Evolutionary conservation across 1,139 yeast species (phyloP).

Genomic region (Debaryomycetaceae sp.): DNA sequence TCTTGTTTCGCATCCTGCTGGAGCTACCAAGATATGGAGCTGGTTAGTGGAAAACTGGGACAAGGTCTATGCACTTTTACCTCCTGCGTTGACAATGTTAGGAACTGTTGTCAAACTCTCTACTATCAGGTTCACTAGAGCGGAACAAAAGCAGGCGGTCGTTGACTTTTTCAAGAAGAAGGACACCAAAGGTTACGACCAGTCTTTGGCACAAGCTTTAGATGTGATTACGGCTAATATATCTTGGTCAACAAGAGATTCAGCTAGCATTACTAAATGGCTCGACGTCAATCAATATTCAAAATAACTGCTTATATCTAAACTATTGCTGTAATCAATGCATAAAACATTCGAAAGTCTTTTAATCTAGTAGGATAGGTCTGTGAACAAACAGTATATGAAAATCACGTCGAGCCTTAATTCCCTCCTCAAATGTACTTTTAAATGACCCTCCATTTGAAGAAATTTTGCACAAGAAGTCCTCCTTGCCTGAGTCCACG

Average conservation of each 20-base stretch:
- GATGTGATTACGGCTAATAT: constrained; percentile 64
- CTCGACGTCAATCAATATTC: constrained; percentile 44
- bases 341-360: neutral
- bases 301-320: constrained; percentile 10
- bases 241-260: constrained; percentile 66
- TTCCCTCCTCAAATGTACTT: constrained; percentile 28
- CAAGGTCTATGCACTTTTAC: constrained; percentile 56
- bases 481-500: constrained; percentile 6
- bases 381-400: constrained; percentile 29
- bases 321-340: neutral
- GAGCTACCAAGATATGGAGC: constrained; percentile 66
- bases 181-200: constrained; percentile 71
- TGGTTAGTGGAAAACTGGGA: constrained; percentile 83
- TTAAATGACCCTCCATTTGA: neutral
- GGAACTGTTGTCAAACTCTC: constrained; percentile 65
- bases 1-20: constrained; percentile 56
- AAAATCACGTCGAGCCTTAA: constrained; percentile 30
- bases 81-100: constrained; percentile 80
- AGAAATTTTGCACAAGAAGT: neutral
- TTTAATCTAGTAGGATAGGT: constrained; percentile 2
- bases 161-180: constrained; percentile 55
- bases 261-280: constrained; percentile 52
- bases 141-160: constrained; percentile 55
- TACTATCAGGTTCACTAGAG: constrained; percentile 63
- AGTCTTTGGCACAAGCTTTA: constrained; percentile 66